Percentiles rank a stretch among this genome's conserved stretches.
These are phyloP conservation scores for Leptomonas pyrrhocoris DNA, from an alignment of 208 protist species.

Conservation along the genomic window DNA sequence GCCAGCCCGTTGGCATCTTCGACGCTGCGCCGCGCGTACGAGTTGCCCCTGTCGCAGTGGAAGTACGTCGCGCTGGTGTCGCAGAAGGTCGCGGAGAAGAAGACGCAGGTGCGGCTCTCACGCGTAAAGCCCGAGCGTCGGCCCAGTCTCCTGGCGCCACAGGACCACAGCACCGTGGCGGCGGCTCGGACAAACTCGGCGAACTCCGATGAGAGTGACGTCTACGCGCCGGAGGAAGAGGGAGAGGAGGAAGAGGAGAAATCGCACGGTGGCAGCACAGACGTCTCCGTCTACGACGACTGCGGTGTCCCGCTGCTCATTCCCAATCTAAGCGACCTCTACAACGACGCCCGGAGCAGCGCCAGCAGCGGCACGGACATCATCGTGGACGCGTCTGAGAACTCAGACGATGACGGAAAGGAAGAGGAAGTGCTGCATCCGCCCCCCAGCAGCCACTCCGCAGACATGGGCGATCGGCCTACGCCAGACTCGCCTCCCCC, in stretches of 20 bases:
- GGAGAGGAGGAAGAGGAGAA: not conserved
- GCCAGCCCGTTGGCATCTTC: not conserved
- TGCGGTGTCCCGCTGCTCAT: conserved; percentile 7
- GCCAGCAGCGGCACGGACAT: not conserved
- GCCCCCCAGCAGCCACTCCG: too few relatives aligned
- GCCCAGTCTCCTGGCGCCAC: not conserved
- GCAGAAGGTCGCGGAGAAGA: conserved; percentile 17
- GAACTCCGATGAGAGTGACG: not conserved
- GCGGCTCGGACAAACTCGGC: not conserved
- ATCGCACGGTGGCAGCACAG: not conserved
- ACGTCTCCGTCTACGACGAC: conserved; percentile 20
- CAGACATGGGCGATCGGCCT: too few relatives aligned
- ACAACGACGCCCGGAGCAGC: not conserved
- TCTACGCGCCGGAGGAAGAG: not conserved
- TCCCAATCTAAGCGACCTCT: conserved; percentile 20
- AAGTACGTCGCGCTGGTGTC: conserved; percentile 10
- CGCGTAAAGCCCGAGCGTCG: not conserved
- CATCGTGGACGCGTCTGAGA: not conserved
- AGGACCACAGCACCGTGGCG: not conserved
- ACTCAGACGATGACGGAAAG: not conserved
- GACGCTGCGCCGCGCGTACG: conserved; percentile 11
- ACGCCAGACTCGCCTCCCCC: too few relatives aligned
- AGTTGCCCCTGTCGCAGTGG: conserved; percentile 16
- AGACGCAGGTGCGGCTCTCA: conserved; percentile 1
- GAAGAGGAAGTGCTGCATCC: not conserved